phyloP scores from a whole-genome alignment of 805 yeast genomes.

The Nakazawaea ishiwadae region DNA sequence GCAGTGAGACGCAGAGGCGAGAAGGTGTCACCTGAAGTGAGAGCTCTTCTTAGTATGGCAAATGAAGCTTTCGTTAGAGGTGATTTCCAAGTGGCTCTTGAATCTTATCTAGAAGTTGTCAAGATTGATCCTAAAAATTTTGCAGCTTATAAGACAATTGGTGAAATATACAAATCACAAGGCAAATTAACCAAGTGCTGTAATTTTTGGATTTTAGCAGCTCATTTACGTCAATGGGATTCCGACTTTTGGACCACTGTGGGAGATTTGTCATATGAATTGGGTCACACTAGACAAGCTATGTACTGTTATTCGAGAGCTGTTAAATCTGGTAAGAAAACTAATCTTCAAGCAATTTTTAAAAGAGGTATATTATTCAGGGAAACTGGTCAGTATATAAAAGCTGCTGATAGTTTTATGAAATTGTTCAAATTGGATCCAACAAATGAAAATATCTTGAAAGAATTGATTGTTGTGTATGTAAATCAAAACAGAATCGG shows the following conservation, averaged over 20 bases:
- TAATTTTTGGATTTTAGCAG: constrained; percentile 77
- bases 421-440: constrained; percentile 55
- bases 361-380: constrained; percentile 65
- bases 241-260: constrained; percentile 74
- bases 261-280: constrained; percentile 59
- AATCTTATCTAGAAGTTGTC: constrained; percentile 63
- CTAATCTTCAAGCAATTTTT: constrained; percentile 51
- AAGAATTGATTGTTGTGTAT: constrained; percentile 52
- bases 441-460: constrained; percentile 49
- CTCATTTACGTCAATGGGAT: constrained; percentile 72
- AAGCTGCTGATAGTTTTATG: constrained; percentile 73
- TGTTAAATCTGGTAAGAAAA: constrained; percentile 36
- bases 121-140: constrained; percentile 72
- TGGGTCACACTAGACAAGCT: constrained; percentile 73
- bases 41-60: constrained; percentile 61
- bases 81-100: constrained; percentile 55
- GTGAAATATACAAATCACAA: constrained; percentile 71
- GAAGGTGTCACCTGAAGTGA: constrained; percentile 66
- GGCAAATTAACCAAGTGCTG: constrained; percentile 71
- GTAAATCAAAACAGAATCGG: constrained; percentile 55
- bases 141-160: constrained; percentile 83
- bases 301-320: constrained; percentile 73
- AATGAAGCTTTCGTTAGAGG: constrained; percentile 73
- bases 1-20: constrained; percentile 34
- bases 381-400: constrained; percentile 58